Base-by-base conservation (phyloP, 1,284 basidiomycete genomes). In the Neonothopanus nambi region DNA sequence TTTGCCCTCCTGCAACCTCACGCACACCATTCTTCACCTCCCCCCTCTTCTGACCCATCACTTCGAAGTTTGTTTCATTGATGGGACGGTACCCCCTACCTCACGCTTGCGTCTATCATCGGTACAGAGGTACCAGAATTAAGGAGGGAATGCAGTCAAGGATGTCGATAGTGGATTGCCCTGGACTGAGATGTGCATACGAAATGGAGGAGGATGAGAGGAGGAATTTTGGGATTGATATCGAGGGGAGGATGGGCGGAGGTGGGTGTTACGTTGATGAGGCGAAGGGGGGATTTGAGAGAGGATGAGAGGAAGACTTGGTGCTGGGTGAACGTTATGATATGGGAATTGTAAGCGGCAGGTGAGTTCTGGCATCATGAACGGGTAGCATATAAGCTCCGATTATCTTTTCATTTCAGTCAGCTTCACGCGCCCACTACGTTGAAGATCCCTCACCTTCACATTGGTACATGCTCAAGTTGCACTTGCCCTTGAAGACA, bases 1-100 rank as follows among this genome's bases (percentile, higher is more conserved):
- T n/a, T n/a, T n/a, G n/a, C n/a, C 76, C 81, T 4, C 64, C 81
- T 17, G 74, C 75, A 26, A 79, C 73, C n/a, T n/a, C n/a, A n/a
- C n/a, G n/a, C n/a, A n/a, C n/a, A n/a, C n/a, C n/a, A n/a, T n/a
- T n/a, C n/a, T 59, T 65, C 3, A 38, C 48, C 13, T 59, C 60
- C 3, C 61, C 63, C 2, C 67, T 64, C 15, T 63, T 60, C 12
- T 67, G 70, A 51, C n/a, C n/a, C n/a, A n/a, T n/a, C n/a, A n/a
- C n/a, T n/a, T n/a, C n/a, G n/a, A 73, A 78, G 57, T 79, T n/a
- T n/a, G n/a, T n/a, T 63, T 68, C 20, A 50, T 79, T 44, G 81
- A 84, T 52, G 80, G 72, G 3, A 79, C 79, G 7, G 63, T n/a
- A n/a, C n/a, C n/a, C 74, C 75, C 0, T 71, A 79, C 57, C 51